Base-by-base conservation (phyloP, 2,329 filamentous ascomycete species). In the Fusarium equiseti region DNA sequence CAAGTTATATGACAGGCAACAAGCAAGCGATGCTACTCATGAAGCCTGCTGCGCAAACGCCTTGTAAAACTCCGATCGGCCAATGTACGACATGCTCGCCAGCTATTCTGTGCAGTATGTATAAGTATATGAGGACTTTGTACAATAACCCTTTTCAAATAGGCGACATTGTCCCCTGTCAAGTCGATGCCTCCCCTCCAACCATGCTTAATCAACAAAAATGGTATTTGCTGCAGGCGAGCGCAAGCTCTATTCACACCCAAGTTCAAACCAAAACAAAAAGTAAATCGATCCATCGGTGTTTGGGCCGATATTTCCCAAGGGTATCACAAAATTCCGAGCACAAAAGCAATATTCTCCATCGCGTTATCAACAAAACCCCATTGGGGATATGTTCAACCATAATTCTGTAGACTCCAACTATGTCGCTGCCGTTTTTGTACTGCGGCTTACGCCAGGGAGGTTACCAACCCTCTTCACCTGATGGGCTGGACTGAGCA, bases 301-400 rank as follows among this genome's bases (percentile, higher is more conserved):
- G 62, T 58, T 56, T 56, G 69, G 77, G 67, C 68, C 73, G 61
- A 73, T 66, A 65, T 72, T 71, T 66, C 73, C 76, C 76, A 63
- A 73, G 80, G 80, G 80, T 82, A 82, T 82, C 80, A 80, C 73
- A 78, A 75, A 53, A 77, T 76, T 79, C 72, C 66, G 73, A 77
- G 72, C 68, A 71, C 73, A 71, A 72, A 72, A 76, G 62, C 73
- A 75, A 75, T 61, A 66, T 67, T 56, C 66, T 69, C 71, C 65
- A 58, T 71, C 56, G 58, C 70, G 65, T 59, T 71, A 68, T 57
- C 67, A 76, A 64, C 65, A 61, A 73, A 74, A 50, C 63, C 32
- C 59, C 59, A 42, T 59, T 66, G 42, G 50, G 45, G 51, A 52
- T 52, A 63, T 46, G 64, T 63, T 61, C 65, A 75, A 51, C 63